Percentiles rank a stretch among this genome's conserved stretches.
These are phyloP conservation scores for Jackrogersella minutella DNA, from an alignment of 495 filamentous ascomycete genomes.

Conservation along the genomic window DNA sequence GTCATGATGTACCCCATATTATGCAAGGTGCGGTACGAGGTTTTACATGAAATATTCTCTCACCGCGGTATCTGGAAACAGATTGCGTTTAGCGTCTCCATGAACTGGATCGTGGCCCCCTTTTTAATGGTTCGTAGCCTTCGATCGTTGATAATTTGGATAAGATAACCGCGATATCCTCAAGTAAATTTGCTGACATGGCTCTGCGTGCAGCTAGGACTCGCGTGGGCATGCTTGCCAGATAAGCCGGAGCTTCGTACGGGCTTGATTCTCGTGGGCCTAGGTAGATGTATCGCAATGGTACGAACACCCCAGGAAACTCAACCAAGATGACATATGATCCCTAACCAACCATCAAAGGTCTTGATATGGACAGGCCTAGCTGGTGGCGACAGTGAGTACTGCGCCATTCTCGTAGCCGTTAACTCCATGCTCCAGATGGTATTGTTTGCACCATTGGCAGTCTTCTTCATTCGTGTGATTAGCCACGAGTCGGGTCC, in stretches of 20 bases:
- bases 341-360: conserved; percentile 43
- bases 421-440: conserved; percentile 90
- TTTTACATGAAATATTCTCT: conserved; percentile 72
- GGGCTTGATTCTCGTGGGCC: conserved; percentile 78
- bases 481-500: conserved; percentile 59
- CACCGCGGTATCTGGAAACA: conserved; percentile 77
- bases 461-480: conserved; percentile 78
- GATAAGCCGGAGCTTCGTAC: conserved; percentile 72
- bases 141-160: neutral
- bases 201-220: conserved; percentile 59
- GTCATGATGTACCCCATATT: conserved; percentile 97
- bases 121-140: conserved; percentile 76
- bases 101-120: conserved; percentile 93
- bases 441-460: conserved; percentile 82
- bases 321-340: neutral
- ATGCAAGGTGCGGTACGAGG: conserved; percentile 90
- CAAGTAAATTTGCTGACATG: neutral
- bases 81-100: conserved; percentile 75
- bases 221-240: conserved; percentile 86
- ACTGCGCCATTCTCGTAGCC: conserved; percentile 91
- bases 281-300: conserved; percentile 87
- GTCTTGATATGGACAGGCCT: conserved; percentile 81
- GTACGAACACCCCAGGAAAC: conserved; percentile 52
- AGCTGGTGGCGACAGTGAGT: conserved; percentile 80
- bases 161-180: neutral